These are phyloP conservation scores for Amphibolis antarctica DNA, from an alignment of 106 monocot species.

Conservation along the genomic window DNA sequence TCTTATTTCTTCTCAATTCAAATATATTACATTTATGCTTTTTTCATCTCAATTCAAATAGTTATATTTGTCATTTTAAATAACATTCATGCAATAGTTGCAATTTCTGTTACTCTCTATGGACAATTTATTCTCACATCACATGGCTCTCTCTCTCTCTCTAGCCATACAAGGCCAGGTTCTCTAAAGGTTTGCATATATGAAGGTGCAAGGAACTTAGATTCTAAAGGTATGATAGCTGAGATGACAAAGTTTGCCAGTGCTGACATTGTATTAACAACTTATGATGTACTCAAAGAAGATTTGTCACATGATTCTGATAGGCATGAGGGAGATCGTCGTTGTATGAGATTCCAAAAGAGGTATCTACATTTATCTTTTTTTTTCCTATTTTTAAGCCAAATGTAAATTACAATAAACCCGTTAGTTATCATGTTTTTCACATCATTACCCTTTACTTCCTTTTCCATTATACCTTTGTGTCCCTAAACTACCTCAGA, in stretches of 20 bases:
- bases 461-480: no score
- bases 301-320: constrained; percentile 98
- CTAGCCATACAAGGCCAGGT: constrained; percentile 74
- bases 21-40: no score
- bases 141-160: constrained; percentile 10
- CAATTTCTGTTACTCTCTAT: not conserved
- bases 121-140: not conserved
- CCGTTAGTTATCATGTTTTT: no score
- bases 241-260: constrained; percentile 36
- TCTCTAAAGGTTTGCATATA: constrained; percentile 77
- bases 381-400: not conserved
- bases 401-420: no score
- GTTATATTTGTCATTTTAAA: no score
- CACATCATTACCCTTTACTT: no score
- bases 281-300: constrained; percentile 89
- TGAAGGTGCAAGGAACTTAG: constrained; percentile 74
- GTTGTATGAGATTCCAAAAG: constrained; percentile 81
- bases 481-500: no score
- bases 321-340: constrained; percentile 79
- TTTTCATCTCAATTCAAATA: no score
- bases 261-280: constrained; percentile 86
- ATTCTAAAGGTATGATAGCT: constrained; percentile 22
- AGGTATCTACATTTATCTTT: constrained; percentile 23
- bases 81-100: no score
- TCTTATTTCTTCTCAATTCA: no score